Base-by-base conservation (phyloP, 2,329 filamentous ascomycete genomes). In the Chaetoscypha palmicola region DNA sequence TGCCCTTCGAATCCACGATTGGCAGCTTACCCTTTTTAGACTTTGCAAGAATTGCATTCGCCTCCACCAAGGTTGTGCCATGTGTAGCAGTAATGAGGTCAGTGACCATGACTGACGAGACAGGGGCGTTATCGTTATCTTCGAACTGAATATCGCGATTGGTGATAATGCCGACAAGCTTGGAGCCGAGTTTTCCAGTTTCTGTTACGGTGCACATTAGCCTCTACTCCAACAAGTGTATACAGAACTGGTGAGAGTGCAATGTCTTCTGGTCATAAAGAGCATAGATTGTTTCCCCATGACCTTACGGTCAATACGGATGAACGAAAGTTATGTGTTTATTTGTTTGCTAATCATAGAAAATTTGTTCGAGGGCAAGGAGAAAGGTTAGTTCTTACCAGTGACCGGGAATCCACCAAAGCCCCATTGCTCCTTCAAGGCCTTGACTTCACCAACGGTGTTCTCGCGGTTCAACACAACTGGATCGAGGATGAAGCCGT, bases 241-340 rank as follows among this genome's bases (percentile, higher is more conserved):
- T 21, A 26, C 8, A 16, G 3, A n/a, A 8, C 19, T 22, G n/a
- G 9, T 3, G 9, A 38, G 45, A 30, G 39, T 36, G 45, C 54
- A 53, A 44, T 34, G 22, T 26, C 16, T 40, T 39, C 48, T 50
- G 51, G 56, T 71, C 66, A 73, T 68, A 67, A 66, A 69, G 66
- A 66, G 61, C 60, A 66, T 68, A 70, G 64, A 64, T 55, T 69
- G 68, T 74, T 69, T 95, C 89, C 87, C 78, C 89, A 95, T 73
- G 76, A 87, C 86, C 77, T 77, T 81, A 72, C 76, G 76, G 82
- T 86, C 84, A 79, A 83, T 94, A 77, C 87, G 88, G 92, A 91
- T 91, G 92, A 98, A 98, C 92, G 92, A 98, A 98, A 98, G 92
- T 97, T 97, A 96, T 85, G 72, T 71, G 69, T 73, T 77, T 74